Conservation (phyloP, 306 rosid species). For the Medicago lupulina region DNA sequence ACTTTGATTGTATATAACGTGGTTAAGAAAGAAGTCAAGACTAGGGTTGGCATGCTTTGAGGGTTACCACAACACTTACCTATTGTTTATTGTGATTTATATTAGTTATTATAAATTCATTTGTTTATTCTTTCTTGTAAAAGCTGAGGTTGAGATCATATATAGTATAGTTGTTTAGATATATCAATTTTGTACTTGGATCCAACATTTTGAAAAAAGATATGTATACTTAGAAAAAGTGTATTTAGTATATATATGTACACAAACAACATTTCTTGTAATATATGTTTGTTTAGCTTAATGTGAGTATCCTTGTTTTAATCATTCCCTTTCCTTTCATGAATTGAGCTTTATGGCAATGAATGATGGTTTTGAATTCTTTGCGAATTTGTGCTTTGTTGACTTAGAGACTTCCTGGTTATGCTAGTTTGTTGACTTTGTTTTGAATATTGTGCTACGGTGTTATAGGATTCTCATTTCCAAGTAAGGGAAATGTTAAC, state of each 20-base stretch:
- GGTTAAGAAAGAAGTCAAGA: conserved; percentile 38
- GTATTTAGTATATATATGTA: conserved; percentile 40
- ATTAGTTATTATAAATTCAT: conserved; percentile 45
- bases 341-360: background rate
- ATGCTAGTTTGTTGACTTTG: too few species aligned
- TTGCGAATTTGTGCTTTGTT: too few species aligned
- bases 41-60: conserved; percentile 35
- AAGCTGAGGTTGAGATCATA: conserved; percentile 41
- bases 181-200: conserved; percentile 47
- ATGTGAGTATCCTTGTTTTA: background rate
- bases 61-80: conserved; percentile 22
- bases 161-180: conserved; percentile 43
- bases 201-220: conserved; percentile 33
- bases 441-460: too few species aligned
- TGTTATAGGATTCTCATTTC: too few species aligned
- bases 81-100: conserved; percentile 36
- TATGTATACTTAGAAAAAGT: conserved; percentile 31
- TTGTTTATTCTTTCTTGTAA: conserved; percentile 57
- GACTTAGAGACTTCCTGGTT: too few species aligned
- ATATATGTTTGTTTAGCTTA: conserved; percentile 16
- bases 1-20: conserved; percentile 36
- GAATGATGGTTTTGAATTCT: background rate
- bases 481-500: too few species aligned
- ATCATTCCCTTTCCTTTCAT: background rate
- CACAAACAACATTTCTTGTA: conserved; percentile 38